A percentile compares a stretch with the other conserved stretches of the same genome.
Conservation (phyloP, 108 stramenopile species). For the Cylindrotheca fusiformis region DNA sequence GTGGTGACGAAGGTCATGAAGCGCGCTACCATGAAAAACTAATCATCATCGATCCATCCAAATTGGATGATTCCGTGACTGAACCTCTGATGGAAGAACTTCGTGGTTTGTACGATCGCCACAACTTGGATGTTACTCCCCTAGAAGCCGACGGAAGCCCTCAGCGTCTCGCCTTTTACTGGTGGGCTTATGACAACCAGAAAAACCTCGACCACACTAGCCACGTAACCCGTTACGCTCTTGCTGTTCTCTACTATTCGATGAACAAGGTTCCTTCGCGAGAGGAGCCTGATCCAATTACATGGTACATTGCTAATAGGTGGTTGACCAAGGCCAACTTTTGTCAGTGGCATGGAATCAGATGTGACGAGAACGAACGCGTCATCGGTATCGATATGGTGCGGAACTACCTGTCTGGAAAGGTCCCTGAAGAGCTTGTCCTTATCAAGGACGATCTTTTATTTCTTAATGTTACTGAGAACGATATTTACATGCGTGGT, state of each 20-base stretch:
- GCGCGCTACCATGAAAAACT: background rate
- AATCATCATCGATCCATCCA: constrained; percentile 7
- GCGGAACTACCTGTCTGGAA: constrained; percentile 36
- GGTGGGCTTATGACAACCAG: constrained; percentile 23
- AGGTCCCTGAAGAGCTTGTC: constrained; percentile 34
- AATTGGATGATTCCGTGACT: constrained; percentile 9
- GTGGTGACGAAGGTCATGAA: constrained; percentile 7
- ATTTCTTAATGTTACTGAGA: constrained; percentile 35
- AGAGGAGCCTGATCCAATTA: constrained; percentile 11
- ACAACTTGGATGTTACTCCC: constrained; percentile 27
- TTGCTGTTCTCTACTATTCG: constrained; percentile 45
- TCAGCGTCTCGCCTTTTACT: constrained; percentile 25
- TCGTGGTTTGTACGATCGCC: constrained; percentile 12
- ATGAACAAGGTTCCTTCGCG: constrained; percentile 29
- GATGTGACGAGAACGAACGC: constrained; percentile 21
- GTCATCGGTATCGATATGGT: constrained; percentile 32
- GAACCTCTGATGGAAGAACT: constrained; percentile 14
- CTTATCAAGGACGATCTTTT: constrained; percentile 28
- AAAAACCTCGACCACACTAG: constrained; percentile 15
- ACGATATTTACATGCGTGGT: constrained; percentile 35
- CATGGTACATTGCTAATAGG: constrained; percentile 28
- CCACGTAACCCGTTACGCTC: constrained; percentile 39
- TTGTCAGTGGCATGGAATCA: constrained; percentile 53
- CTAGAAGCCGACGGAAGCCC: constrained; percentile 22
- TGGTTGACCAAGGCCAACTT: constrained; percentile 35